A percentile compares a stretch with the other conserved stretches of the same genome.
Evolutionary conservation across 805 yeast genomes (phyloP).

Genomic region (Danielozyma ontarioensis): DNA sequence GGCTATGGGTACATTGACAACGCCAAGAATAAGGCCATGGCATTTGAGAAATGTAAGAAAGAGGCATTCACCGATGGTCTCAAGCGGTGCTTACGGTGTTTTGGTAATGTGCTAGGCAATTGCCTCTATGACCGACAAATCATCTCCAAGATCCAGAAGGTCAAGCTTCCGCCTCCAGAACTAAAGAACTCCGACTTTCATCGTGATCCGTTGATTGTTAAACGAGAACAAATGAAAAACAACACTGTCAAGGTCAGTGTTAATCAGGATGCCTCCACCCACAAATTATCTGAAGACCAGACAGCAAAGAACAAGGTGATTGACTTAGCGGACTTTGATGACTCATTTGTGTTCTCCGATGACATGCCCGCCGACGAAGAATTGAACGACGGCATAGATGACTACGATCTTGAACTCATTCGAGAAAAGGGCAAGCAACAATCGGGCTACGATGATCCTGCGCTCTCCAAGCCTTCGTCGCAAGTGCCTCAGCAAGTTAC

Average conservation of each 20-base stretch:
- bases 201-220: conserved; percentile 29
- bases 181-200: conserved; percentile 28
- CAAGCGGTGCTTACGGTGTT: conserved; percentile 72
- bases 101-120: conserved; percentile 77
- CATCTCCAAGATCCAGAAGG: conserved; percentile 44
- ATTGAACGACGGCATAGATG: conserved; percentile 15
- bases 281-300: too few species aligned
- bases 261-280: neutral
- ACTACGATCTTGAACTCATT: conserved; percentile 14
- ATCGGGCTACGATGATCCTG: neutral
- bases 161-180: conserved; percentile 22
- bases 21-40: conserved; percentile 63
- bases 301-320: conserved; percentile 1
- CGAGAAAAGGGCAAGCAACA: neutral
- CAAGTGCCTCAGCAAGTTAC: conserved; percentile 14
- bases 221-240: conserved; percentile 20
- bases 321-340: conserved; percentile 32
- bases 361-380: conserved; percentile 24
- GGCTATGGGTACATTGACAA: conserved; percentile 76
- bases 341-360: conserved; percentile 37
- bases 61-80: conserved; percentile 84
- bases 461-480: neutral
- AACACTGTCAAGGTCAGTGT: conserved; percentile 4
- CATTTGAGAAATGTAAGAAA: conserved; percentile 75
- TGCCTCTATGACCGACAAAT: conserved; percentile 78